Percentiles rank a stretch among this genome's conserved stretches.
Conservation (phyloP, 225 moss, liverwort and hornwort genomes). For the Sphagnum tenellum region DNA sequence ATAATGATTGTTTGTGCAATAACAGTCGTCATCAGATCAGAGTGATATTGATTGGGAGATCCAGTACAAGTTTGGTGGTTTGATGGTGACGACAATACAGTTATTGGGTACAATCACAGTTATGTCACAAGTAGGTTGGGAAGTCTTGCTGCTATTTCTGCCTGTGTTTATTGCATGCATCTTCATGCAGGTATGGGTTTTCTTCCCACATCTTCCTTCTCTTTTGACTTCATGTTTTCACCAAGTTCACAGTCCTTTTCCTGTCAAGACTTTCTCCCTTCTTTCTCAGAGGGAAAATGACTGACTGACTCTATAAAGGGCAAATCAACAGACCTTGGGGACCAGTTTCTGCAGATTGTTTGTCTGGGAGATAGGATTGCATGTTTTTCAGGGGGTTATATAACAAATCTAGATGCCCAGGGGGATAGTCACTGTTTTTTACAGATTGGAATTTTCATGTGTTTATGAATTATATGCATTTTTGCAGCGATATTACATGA, state of each 20-base stretch:
- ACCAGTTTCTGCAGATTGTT: no score
- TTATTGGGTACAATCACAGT: slow-evolving; percentile 54
- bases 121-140: slow-evolving; percentile 73
- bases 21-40: slow-evolving; percentile 86
- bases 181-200: slow-evolving; percentile 52
- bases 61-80: slow-evolving; percentile 32
- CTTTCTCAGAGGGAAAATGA: no score
- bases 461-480: not conserved
- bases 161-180: slow-evolving; percentile 39
- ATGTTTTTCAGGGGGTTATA: no score
- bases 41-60: slow-evolving; percentile 53
- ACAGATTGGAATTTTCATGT: not conserved
- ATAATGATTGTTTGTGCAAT: not conserved
- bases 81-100: slow-evolving; percentile 39
- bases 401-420: no score
- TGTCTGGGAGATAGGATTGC: no score
- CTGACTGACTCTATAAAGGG: no score
- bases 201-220: not conserved
- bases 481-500: slow-evolving; percentile 83
- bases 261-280: no score
- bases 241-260: no score
- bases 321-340: no score
- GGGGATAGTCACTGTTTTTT: no score
- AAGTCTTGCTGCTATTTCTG: slow-evolving; percentile 53
- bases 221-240: no score